These are phyloP conservation scores for Claviceps pazoutovae DNA, from an alignment of 2,329 filamentous ascomycete species.

Conservation along the genomic window DNA sequence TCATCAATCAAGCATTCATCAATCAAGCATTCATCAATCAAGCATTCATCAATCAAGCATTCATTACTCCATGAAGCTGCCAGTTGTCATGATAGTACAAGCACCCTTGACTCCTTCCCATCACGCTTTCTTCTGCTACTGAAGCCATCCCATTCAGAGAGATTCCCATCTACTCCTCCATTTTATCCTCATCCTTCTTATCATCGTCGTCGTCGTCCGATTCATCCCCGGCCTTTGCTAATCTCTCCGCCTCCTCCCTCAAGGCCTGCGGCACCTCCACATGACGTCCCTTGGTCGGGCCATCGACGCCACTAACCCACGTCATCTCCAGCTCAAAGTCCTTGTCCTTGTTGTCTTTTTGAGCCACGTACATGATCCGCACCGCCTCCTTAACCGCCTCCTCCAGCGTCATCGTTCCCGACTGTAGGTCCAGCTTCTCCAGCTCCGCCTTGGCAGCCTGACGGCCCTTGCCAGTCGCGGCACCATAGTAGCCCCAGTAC, in stretches of 20 bases:
- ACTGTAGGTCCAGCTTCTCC: constrained; percentile 85
- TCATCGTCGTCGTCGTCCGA: constrained; percentile 70
- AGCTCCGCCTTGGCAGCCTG: constrained; percentile 96
- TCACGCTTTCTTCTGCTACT: not conserved
- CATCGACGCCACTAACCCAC: constrained; percentile 77
- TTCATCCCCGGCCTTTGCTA: constrained; percentile 82
- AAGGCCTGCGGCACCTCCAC: constrained; percentile 86
- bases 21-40: constrained; percentile 7
- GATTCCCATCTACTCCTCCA: constrained; percentile 59
- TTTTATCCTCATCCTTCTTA: constrained; percentile 58
- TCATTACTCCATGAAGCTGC: constrained; percentile 21
- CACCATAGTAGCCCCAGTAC: constrained; percentile 99
- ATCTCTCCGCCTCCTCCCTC: constrained; percentile 78
- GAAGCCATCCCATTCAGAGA: too few relatives aligned
- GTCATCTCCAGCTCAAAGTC: constrained; percentile 99
- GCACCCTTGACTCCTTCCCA: constrained; percentile 2
- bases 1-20: constrained; percentile 19
- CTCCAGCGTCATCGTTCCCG: constrained; percentile 61
- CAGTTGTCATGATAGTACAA: constrained; percentile 22
- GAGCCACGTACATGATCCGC: constrained; percentile 90
- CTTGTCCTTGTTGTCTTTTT: constrained; percentile 99
- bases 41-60: constrained; percentile 14
- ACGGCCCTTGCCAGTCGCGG: constrained; percentile 89
- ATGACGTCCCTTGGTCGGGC: constrained; percentile 84
- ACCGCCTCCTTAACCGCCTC: constrained; percentile 94